phyloP scores from a whole-genome alignment of 805 yeast genomes.

The Yarrowia porcina region DNA sequence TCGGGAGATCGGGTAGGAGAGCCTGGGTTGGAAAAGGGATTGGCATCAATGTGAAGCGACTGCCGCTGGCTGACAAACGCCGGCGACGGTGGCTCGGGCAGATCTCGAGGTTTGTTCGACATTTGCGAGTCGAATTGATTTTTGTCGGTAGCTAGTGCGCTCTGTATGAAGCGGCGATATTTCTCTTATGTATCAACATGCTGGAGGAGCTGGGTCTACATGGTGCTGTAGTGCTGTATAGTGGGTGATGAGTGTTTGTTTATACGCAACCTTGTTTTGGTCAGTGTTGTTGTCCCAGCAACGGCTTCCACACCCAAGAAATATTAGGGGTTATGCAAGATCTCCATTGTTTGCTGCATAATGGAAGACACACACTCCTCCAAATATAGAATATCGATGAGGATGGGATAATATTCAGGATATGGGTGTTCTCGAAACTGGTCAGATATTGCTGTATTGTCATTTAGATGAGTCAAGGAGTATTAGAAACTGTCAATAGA shows the following conservation, averaged over 20 bases:
- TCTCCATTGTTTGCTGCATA: conserved; percentile 1
- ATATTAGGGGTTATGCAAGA: conserved; percentile 13
- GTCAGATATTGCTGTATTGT: neutral
- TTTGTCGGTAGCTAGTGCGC: neutral
- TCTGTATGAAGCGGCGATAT: conserved; percentile 3
- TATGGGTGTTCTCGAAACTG: too few species aligned
- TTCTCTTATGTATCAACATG: conserved; percentile 19
- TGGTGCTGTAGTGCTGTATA: conserved; percentile 4
- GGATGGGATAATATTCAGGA: neutral
- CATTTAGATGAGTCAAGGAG: too few species aligned
- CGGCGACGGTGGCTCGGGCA: conserved; percentile 26
- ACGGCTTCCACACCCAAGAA: neutral
- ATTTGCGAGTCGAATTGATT: neutral
- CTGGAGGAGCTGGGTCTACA: neutral
- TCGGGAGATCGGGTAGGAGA: conserved; percentile 25
- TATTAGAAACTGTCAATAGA: too few species aligned
- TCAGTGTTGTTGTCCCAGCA: neutral
- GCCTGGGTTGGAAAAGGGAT: conserved; percentile 26
- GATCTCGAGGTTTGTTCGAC: conserved; percentile 23
- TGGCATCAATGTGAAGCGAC: conserved; percentile 24
- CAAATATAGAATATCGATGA: neutral
- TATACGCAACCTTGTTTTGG: neutral
- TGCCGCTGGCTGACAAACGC: conserved; percentile 22
- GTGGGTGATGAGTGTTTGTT: conserved; percentile 3
- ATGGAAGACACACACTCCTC: neutral